Percentiles rank a stretch among this genome's conserved stretches.
phyloP scores from a whole-genome alignment of 495 filamentous ascomycete species.

The Podospora didyma region DNA sequence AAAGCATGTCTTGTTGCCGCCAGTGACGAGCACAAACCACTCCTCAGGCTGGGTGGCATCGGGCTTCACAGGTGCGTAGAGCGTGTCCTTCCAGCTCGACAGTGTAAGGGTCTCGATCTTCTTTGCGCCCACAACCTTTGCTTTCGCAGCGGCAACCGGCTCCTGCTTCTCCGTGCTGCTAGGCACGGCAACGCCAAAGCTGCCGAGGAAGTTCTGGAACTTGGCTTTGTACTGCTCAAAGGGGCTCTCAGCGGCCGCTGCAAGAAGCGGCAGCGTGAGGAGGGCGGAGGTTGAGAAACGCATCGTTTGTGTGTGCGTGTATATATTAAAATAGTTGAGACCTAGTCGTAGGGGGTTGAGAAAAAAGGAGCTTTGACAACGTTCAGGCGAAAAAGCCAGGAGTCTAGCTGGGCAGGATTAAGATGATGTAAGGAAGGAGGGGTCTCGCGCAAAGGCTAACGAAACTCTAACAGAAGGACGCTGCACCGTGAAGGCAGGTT shows the following conservation, averaged over 20 bases:
- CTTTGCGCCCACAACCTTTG: conserved; percentile 42
- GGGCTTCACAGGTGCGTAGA: conserved; percentile 59
- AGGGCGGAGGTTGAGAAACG: conserved; percentile 61
- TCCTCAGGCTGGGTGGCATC: conserved; percentile 57
- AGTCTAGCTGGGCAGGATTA: neutral
- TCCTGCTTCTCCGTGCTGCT: conserved; percentile 60
- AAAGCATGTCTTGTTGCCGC: conserved; percentile 85
- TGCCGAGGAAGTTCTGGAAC: conserved; percentile 55
- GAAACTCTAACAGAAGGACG: neutral
- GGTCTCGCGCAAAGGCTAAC: conserved; percentile 3
- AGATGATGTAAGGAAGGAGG: conserved; percentile 23
- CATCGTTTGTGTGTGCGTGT: conserved; percentile 48
- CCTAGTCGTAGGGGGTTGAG: neutral
- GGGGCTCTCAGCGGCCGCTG: conserved; percentile 51
- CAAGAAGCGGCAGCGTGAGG: conserved; percentile 66
- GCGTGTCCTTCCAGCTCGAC: conserved; percentile 64
- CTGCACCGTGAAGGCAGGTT: neutral
- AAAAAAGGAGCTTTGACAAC: conserved; percentile 6
- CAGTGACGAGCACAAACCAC: conserved; percentile 78
- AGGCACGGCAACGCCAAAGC: conserved; percentile 40
- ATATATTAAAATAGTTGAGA: neutral
- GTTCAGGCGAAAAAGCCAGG: conserved; percentile 4
- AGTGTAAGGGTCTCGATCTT: conserved; percentile 59
- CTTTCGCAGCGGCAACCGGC: conserved; percentile 33
- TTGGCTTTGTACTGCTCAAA: conserved; percentile 61